phyloP scores from a whole-genome alignment of 345 rosid genomes.

The Gossypium raimondii region DNA sequence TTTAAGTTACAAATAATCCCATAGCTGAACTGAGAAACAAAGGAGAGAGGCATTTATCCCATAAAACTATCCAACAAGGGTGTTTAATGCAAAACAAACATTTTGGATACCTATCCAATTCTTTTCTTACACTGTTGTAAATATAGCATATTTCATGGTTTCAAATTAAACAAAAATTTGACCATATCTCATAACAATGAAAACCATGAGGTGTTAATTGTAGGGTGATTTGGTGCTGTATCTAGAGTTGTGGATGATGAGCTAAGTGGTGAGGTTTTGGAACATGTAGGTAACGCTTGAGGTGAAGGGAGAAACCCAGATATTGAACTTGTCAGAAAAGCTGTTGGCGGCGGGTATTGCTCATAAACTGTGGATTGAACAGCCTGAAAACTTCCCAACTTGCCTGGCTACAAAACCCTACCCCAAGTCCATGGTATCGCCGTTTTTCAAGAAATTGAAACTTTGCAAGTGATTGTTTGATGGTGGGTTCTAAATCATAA shows the following conservation, averaged over 20 bases:
- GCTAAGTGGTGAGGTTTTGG: not conserved
- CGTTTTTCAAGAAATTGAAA: slow-evolving; percentile 53
- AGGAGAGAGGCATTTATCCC: not conserved
- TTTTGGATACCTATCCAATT: not conserved
- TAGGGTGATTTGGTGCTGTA: not conserved
- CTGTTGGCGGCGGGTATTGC: slow-evolving; percentile 56
- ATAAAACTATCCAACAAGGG: not conserved
- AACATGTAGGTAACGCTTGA: slow-evolving; percentile 76
- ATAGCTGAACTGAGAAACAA: not conserved
- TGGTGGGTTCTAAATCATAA: not conserved
- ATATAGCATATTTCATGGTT: not conserved
- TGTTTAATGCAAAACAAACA: not conserved
- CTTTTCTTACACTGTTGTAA: not conserved
- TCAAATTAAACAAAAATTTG: not conserved
- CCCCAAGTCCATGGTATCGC: slow-evolving; percentile 45
- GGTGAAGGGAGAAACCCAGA: slow-evolving; percentile 84
- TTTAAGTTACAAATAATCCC: not conserved
- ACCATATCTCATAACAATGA: not conserved
- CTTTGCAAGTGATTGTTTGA: slow-evolving; percentile 49
- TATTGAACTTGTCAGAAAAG: slow-evolving; percentile 71
- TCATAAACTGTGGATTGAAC: slow-evolving; percentile 83
- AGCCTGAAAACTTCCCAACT: slow-evolving; percentile 86
- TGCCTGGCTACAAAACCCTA: slow-evolving; percentile 47
- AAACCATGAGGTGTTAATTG: not conserved
- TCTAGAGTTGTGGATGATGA: not conserved